These are phyloP conservation scores for Paramecium pentaurelia DNA, from an alignment of 73 alveolate species.

Conservation along the genomic window DNA sequence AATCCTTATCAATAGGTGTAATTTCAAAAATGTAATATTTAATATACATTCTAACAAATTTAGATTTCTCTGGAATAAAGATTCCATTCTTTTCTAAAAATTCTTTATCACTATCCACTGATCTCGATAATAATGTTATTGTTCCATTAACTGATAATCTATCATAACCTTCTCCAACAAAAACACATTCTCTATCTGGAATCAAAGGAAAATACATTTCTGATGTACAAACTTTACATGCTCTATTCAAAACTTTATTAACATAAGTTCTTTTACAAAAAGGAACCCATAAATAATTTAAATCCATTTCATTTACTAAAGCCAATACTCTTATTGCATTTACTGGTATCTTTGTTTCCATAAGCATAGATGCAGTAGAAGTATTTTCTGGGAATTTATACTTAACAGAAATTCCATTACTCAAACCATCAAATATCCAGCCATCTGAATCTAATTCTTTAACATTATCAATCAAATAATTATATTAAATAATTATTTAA, in stretches of 20 bases:
- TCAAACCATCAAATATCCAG: not conserved
- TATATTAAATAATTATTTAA: not conserved
- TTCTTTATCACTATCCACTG: slow-evolving; percentile 3
- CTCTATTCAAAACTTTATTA: slow-evolving; percentile 16
- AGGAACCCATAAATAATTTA: slow-evolving; percentile 42
- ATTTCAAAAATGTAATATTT: slow-evolving; percentile 29
- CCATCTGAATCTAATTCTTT: slow-evolving; percentile 49
- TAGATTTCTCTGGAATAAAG: not conserved
- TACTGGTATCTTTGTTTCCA: slow-evolving; percentile 38
- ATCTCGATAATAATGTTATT: not conserved
- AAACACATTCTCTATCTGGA: slow-evolving; percentile 37
- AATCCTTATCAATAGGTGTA: not conserved
- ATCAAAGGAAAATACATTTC: slow-evolving; percentile 51
- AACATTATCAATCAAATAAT: slow-evolving; percentile 2
- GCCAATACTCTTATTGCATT: slow-evolving; percentile 16
- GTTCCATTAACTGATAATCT: slow-evolving; percentile 39
- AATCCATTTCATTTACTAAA: slow-evolving; percentile 34
- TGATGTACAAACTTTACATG: slow-evolving; percentile 29
- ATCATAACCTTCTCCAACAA: slow-evolving; percentile 30
- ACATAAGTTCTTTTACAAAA: slow-evolving; percentile 33
- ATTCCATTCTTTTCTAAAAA: not conserved
- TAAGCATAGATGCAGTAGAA: slow-evolving; percentile 22
- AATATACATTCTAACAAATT: slow-evolving; percentile 30
- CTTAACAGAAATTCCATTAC: not conserved
- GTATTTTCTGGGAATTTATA: slow-evolving; percentile 32